Evolutionary conservation across 176 grass and related monocot genomes (phyloP), one percentile per base, ranked within the genome.

Genomic region (Pontederia crassipes): DNA sequence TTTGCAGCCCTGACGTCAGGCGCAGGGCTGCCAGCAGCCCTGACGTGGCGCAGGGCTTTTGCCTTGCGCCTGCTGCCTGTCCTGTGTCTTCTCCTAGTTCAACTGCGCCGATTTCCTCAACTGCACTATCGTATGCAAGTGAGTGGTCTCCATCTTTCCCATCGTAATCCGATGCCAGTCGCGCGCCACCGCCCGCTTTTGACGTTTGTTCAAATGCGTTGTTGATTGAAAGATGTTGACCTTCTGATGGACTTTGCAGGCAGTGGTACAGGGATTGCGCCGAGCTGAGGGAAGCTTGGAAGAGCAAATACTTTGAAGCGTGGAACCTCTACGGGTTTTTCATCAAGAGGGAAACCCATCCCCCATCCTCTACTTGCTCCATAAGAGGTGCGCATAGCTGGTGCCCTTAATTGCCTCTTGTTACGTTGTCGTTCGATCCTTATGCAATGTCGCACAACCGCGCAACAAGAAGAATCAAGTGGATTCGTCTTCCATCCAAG

Each of bases 11-110:
- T n/a, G n/a, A n/a, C n/a, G n/a, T n/a, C n/a, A n/a, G n/a, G n/a
- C n/a, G n/a, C n/a, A n/a, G n/a, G n/a, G n/a, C n/a, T n/a, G n/a
- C n/a, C n/a, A n/a, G n/a, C n/a, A n/a, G n/a, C n/a, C n/a, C n/a
- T n/a, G n/a, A n/a, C n/a, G n/a, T n/a, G n/a, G n/a, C n/a, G n/a
- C n/a, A n/a, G n/a, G n/a, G n/a, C n/a, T n/a, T n/a, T n/a, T n/a
- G n/a, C n/a, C n/a, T n/a, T n/a, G n/a, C n/a, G n/a, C n/a, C n/a
- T n/a, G n/a, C n/a, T n/a, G n/a, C n/a, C n/a, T n/a, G n/a, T n/a
- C n/a, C n/a, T n/a, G n/a, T n/a, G 78, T 96, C 49, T 96, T 96
- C 86, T 87, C 80, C 61, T 86, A 96, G 78, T 78, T 96, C 27
- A 86, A 96, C 73, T 96, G 91, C 83, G 69, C 85, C 54, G 83